These are phyloP conservation scores for Scedosporium minutisporum DNA, from an alignment of 2,329 filamentous ascomycete genomes.

Conservation along the genomic window DNA sequence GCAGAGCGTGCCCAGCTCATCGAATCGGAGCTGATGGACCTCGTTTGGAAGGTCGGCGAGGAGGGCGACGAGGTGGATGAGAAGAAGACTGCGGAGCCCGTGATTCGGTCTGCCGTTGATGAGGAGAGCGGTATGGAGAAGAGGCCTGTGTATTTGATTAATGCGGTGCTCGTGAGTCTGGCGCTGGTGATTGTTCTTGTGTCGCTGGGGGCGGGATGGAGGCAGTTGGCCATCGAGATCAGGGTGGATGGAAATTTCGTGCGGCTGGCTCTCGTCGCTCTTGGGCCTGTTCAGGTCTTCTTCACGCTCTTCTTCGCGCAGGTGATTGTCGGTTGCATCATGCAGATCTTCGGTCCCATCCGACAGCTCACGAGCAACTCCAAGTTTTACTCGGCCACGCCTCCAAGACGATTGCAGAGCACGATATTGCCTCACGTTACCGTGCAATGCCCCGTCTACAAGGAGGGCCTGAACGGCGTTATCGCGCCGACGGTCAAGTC, in stretches of 20 bases:
- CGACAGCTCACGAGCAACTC: slow-evolving; percentile 66
- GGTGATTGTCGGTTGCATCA: slow-evolving; percentile 66
- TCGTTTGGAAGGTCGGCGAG: slow-evolving; percentile 59
- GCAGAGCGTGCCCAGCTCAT: slow-evolving; percentile 61
- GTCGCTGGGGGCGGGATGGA: slow-evolving; percentile 60
- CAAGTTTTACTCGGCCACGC: slow-evolving; percentile 70
- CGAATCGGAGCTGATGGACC: slow-evolving; percentile 66
- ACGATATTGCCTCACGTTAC: slow-evolving; percentile 60
- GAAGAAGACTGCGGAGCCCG: neutral
- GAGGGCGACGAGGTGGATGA: slow-evolving; percentile 40
- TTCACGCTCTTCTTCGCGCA: slow-evolving; percentile 76
- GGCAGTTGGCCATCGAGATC: slow-evolving; percentile 59
- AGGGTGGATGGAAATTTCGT: slow-evolving; percentile 52
- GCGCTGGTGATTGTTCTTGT: slow-evolving; percentile 57
- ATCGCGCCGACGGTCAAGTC: slow-evolving; percentile 70
- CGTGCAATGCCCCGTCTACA: slow-evolving; percentile 82
- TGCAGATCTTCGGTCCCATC: slow-evolving; percentile 68
- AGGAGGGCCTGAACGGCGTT: slow-evolving; percentile 67
- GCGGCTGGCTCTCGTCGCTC: slow-evolving; percentile 53
- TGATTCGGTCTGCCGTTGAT: slow-evolving; percentile 37
- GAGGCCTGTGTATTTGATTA: slow-evolving; percentile 59
- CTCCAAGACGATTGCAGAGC: slow-evolving; percentile 51
- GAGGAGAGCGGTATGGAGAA: slow-evolving; percentile 61
- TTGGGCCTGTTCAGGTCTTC: slow-evolving; percentile 66
- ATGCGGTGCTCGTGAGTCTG: slow-evolving; percentile 57